Conservation (phyloP, 495 filamentous ascomycete genomes). For the Barbatosphaeria neglecta region DNA sequence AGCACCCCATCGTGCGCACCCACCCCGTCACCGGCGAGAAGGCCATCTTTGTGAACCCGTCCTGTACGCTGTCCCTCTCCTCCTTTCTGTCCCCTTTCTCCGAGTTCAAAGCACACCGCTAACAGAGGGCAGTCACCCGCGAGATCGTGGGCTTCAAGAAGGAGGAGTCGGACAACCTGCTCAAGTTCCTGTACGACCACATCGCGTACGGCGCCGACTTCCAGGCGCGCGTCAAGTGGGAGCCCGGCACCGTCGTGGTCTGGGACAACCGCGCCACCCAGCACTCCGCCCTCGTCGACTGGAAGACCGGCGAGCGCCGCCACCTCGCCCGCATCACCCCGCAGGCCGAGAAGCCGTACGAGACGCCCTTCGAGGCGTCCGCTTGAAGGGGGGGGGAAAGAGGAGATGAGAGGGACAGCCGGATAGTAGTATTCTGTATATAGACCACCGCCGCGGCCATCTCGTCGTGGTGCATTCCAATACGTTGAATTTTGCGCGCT, state of each 20-base stretch:
- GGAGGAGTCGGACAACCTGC: constrained; percentile 35
- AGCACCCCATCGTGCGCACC: constrained; percentile 50
- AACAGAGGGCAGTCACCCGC: background rate
- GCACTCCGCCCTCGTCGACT: constrained; percentile 50
- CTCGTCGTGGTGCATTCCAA: too few relatives aligned
- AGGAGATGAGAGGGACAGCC: too few relatives aligned
- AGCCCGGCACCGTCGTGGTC: constrained; percentile 25
- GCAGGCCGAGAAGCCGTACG: constrained; percentile 40
- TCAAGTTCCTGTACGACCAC: constrained; percentile 28
- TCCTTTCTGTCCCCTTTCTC: background rate
- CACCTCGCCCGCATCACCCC: constrained; percentile 60
- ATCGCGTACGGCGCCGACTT: constrained; percentile 29
- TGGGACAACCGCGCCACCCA: constrained; percentile 40
- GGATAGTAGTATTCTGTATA: too few relatives aligned
- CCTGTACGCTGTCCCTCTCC: background rate
- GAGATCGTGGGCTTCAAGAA: constrained; percentile 22
- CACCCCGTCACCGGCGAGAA: constrained; percentile 61
- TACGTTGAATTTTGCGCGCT: too few relatives aligned
- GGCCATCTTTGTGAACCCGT: constrained; percentile 52
- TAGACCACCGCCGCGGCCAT: too few relatives aligned
- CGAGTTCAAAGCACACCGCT: background rate
- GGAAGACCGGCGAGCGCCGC: constrained; percentile 49
- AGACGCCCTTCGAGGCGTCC: background rate
- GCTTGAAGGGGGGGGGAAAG: too few relatives aligned
- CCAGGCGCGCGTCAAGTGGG: constrained; percentile 27